phyloP scores from a whole-genome alignment of 129 eudicot species.

The Kitagawia praeruptora region DNA sequence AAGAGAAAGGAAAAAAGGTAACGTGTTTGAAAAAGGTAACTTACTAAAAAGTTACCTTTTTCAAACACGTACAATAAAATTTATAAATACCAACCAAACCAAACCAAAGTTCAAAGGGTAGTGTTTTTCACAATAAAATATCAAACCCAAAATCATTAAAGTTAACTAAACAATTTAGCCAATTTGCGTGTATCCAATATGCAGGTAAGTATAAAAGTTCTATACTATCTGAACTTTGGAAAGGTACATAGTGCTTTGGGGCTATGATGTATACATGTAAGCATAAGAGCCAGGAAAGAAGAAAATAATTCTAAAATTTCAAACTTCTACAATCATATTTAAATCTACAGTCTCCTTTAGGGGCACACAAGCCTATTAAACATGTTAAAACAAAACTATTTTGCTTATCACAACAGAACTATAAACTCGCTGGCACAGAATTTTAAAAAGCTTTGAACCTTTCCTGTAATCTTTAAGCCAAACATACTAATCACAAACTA shows the following conservation, averaged over 20 bases:
- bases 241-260: background rate
- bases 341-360: background rate
- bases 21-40: no score
- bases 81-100: no score
- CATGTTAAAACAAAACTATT: background rate
- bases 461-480: background rate
- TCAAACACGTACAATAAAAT: no score
- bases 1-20: no score
- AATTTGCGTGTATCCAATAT: background rate
- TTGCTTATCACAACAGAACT: background rate
- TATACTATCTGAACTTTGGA: background rate
- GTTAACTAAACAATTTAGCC: background rate
- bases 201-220: background rate
- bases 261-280: background rate
- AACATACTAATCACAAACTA: background rate
- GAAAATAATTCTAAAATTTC: background rate
- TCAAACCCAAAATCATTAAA: background rate
- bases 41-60: no score
- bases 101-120: background rate
- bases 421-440: background rate
- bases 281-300: background rate
- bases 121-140: background rate
- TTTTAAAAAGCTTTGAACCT: background rate
- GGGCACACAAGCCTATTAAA: background rate
- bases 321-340: background rate